Percentiles rank a stretch among this genome's conserved stretches.
These are phyloP conservation scores for Ogataea pini DNA, from an alignment of 805 yeast species.

Conservation along the genomic window DNA sequence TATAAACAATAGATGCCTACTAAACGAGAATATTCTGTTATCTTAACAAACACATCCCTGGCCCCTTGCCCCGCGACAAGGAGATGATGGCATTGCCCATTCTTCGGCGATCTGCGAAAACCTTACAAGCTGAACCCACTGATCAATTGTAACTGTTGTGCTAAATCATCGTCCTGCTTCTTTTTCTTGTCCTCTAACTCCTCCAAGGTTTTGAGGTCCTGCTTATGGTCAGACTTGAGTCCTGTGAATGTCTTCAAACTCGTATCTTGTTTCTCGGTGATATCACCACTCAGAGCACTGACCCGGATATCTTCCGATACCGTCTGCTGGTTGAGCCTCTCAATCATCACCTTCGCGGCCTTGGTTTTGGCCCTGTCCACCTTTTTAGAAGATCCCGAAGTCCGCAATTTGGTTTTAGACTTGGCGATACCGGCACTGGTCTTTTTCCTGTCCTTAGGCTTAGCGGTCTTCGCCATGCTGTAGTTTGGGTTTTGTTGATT, in stretches of 20 bases:
- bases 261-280: neutral
- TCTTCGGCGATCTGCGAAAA: neutral
- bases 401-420: slow-evolving; percentile 5
- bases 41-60: neutral
- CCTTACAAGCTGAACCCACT: slow-evolving; percentile 32
- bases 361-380: slow-evolving; percentile 25
- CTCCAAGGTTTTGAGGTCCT: slow-evolving; percentile 36
- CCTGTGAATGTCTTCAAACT: slow-evolving; percentile 37
- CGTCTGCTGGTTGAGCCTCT: slow-evolving; percentile 28
- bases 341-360: slow-evolving; percentile 28
- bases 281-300: slow-evolving; percentile 16
- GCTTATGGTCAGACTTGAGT: slow-evolving; percentile 40
- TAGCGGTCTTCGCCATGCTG: slow-evolving; percentile 6
- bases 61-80: slow-evolving; percentile 3
- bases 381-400: slow-evolving; percentile 20
- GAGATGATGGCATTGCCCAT: neutral
- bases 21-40: neutral
- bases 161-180: slow-evolving; percentile 43
- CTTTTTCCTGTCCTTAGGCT: slow-evolving; percentile 5
- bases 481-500: too few species aligned
- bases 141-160: slow-evolving; percentile 48
- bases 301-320: slow-evolving; percentile 25
- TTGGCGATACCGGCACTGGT: neutral
- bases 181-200: slow-evolving; percentile 29
- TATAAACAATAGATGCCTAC: neutral